Conservation (phyloP, 2,329 filamentous ascomycete species). For the Ambrosiella beaveri region DNA sequence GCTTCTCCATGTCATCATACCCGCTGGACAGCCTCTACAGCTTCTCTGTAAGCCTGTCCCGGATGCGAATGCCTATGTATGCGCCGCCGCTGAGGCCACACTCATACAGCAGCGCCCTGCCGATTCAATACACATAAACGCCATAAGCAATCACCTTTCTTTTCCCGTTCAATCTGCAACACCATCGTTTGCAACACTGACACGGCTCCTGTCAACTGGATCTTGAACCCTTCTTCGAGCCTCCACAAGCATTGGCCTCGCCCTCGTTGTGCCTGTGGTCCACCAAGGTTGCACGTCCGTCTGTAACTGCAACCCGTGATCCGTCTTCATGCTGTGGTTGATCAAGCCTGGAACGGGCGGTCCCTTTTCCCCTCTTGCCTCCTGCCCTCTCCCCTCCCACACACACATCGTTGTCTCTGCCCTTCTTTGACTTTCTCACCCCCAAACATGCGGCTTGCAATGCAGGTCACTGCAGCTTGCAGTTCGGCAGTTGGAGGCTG, state of each 20-base stretch:
- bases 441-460: not conserved
- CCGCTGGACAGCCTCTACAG: too few species aligned
- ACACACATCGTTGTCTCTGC: not conserved
- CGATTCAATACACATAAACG: too few species aligned
- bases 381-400: not conserved
- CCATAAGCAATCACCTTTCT: not conserved
- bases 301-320: not conserved
- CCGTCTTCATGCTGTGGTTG: not conserved
- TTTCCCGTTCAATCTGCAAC: not conserved
- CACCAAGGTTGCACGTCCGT: not conserved
- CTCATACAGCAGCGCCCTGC: too few species aligned
- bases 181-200: not conserved
- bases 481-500: conserved; percentile 3
- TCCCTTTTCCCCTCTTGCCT: not conserved
- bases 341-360: not conserved
- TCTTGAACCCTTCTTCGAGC: not conserved
- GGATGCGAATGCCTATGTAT: too few species aligned
- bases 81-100: too few species aligned
- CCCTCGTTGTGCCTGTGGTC: not conserved
- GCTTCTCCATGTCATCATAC: too few species aligned
- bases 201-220: not conserved
- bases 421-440: conserved; percentile 1
- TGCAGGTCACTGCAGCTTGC: conserved; percentile 2
- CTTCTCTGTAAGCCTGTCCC: too few species aligned
- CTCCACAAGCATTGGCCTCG: not conserved